Conservation (phyloP, 305 asterid genomes). For the Ajuga reptans region DNA sequence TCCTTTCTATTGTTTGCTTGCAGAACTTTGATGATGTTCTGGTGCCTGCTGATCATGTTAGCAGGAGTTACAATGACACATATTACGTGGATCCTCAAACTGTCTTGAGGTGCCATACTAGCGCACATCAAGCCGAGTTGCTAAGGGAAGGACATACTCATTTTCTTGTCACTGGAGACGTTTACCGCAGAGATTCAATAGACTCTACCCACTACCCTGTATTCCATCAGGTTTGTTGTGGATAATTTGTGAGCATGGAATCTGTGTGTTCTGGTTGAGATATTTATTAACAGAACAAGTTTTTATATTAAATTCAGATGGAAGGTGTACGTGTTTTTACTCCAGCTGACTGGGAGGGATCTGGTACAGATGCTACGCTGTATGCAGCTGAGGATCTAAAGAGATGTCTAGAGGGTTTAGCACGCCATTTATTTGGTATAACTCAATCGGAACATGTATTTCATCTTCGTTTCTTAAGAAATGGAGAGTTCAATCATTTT, state of each 20-base stretch:
- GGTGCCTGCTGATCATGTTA: slow-evolving; percentile 92
- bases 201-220: slow-evolving; percentile 95
- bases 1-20: slow-evolving; percentile 25
- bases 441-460: background rate
- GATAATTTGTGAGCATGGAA: background rate
- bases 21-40: slow-evolving; percentile 95
- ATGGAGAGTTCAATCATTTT: background rate
- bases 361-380: slow-evolving; percentile 51
- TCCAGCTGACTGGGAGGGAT: slow-evolving; percentile 55
- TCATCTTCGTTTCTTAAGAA: background rate
- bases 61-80: slow-evolving; percentile 96
- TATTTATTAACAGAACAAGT: slow-evolving; percentile 12
- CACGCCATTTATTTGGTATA: slow-evolving; percentile 78
- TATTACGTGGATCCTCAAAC: slow-evolving; percentile 88
- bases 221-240: slow-evolving; percentile 72
- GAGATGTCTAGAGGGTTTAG: slow-evolving; percentile 90
- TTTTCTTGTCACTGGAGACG: slow-evolving; percentile 90
- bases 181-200: slow-evolving; percentile 81
- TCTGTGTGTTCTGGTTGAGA: slow-evolving; percentile 12
- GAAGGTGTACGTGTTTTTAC: slow-evolving; percentile 87
- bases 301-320: slow-evolving; percentile 48
- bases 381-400: slow-evolving; percentile 87
- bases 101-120: slow-evolving; percentile 90
- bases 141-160: slow-evolving; percentile 57
- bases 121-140: slow-evolving; percentile 95